Percentiles rank a stretch among this genome's conserved stretches.
Evolutionary conservation across 208 protist species (phyloP).

Genomic region (Crithidia mellificae): DNA sequence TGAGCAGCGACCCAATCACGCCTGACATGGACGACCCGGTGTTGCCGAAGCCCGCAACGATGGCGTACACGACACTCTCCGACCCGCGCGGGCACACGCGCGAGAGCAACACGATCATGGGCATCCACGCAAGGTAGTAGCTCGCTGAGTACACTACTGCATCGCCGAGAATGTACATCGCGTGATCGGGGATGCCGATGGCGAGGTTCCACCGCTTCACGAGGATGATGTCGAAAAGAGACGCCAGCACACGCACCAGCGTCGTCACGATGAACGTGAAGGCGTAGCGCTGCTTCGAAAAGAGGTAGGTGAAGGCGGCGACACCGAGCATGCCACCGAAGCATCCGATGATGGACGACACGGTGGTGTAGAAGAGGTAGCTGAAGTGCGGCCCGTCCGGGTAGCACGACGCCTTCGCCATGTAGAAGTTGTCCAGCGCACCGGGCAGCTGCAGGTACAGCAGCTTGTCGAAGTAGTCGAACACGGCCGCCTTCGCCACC

Average conservation of each 20-base stretch:
- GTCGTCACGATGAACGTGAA: constrained; percentile 65
- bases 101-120: constrained; percentile 72
- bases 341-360: constrained; percentile 41
- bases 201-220: constrained; percentile 69
- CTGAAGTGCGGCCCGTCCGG: constrained; percentile 46
- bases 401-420: constrained; percentile 35
- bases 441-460: constrained; percentile 52
- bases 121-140: constrained; percentile 72
- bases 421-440: constrained; percentile 48
- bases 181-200: constrained; percentile 49
- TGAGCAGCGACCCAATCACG: constrained; percentile 49
- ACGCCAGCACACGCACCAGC: constrained; percentile 47
- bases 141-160: constrained; percentile 55
- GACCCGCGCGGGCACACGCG: constrained; percentile 80
- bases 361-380: constrained; percentile 53
- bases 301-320: constrained; percentile 58
- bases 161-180: constrained; percentile 71
- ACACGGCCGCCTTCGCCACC: constrained; percentile 55
- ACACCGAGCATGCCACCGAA: constrained; percentile 54
- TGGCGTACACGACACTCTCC: constrained; percentile 78
- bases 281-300: constrained; percentile 55
- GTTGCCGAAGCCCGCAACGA: constrained; percentile 83
- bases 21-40: constrained; percentile 50
- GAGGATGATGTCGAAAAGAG: constrained; percentile 70
- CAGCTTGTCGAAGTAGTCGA: constrained; percentile 42